Conservation (phyloP, 176 grass and related monocot species). For the Secale cereale region DNA sequence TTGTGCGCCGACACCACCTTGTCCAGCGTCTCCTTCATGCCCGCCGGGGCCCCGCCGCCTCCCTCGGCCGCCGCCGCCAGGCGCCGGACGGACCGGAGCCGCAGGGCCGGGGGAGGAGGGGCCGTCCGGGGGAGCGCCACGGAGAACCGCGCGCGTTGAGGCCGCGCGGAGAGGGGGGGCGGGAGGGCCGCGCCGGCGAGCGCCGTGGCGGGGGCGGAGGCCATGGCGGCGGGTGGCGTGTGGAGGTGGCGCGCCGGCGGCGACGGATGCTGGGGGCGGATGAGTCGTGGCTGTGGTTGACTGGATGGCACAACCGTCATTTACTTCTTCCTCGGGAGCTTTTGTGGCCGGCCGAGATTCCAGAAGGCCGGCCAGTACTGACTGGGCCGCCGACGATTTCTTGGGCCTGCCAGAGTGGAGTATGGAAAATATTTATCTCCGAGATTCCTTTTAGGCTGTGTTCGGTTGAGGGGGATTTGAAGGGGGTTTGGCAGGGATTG, state of each 20-base stretch:
- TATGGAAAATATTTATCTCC: too few species aligned
- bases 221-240: slow-evolving; percentile 32
- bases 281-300: slow-evolving; percentile 21
- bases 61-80: slow-evolving; percentile 9
- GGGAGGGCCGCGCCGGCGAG: neutral
- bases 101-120: neutral
- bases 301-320: neutral
- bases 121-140: neutral
- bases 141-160: neutral
- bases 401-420: neutral
- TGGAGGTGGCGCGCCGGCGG: slow-evolving; percentile 29
- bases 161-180: neutral
- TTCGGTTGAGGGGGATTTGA: too few species aligned
- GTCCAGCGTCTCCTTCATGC: slow-evolving; percentile 73
- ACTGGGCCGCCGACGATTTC: neutral
- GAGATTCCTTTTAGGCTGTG: too few species aligned
- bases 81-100: slow-evolving; percentile 51
- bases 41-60: slow-evolving; percentile 16
- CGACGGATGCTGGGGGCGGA: neutral
- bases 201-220: slow-evolving; percentile 26
- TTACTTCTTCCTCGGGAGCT: neutral
- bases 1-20: slow-evolving; percentile 77
- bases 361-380: neutral
- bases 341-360: neutral
- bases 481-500: too few species aligned